Base-by-base conservation (phyloP, 768 basidiomycete species). In the Suillus sp. region DNA sequence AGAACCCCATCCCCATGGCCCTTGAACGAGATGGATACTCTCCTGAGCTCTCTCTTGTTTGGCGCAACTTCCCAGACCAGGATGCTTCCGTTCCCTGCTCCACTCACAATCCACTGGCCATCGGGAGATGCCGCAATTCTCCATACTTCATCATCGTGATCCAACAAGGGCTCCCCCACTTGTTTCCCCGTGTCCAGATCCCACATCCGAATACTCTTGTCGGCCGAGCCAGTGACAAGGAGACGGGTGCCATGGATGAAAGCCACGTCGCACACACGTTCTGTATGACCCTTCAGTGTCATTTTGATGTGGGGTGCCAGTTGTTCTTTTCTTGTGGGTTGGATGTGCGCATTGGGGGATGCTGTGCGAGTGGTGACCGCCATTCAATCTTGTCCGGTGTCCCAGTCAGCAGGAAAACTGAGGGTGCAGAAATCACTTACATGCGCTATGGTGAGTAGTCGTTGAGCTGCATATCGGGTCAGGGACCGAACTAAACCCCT, bases 201-300 rank as follows among this genome's bases (percentile, higher is more conserved):
- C n/a, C n/a, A n/a, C n/a, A n/a, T n/a, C n/a, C n/a, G n/a, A n/a
- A n/a, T n/a, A n/a, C n/a, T n/a, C n/a, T n/a, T n/a, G n/a, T n/a
- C n/a, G n/a, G n/a, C n/a, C n/a, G 22, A 25, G 25, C 45, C 22
- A 25, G 45, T 47, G 22, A 47, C 22, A 13, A 47, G 45, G 22
- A 47, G 45, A 13, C 45, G 45, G 4, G 45, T 25, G 2, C 13
- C 22, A 2, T 0, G 0, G 45, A 47, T 47, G 45, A 47, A 47
- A 47, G 45, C n/a, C 25, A 25, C 45, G 0, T 7, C 45, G 22
- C 7, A 0, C 22, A 47, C 45, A 13, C 0, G 0, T 13, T 25
- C 11, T 22, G 22, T 22, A 13, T 47, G 45, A 22, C 43, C 43
- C 5, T 45, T 45, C n/a, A 45, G 11, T 11, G 48, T 50, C 16